Evolutionary conservation across 169 alveolate species (phyloP), one percentile per base, ranked within the genome.

Genomic region (Cryptosporidium viatorum): DNA sequence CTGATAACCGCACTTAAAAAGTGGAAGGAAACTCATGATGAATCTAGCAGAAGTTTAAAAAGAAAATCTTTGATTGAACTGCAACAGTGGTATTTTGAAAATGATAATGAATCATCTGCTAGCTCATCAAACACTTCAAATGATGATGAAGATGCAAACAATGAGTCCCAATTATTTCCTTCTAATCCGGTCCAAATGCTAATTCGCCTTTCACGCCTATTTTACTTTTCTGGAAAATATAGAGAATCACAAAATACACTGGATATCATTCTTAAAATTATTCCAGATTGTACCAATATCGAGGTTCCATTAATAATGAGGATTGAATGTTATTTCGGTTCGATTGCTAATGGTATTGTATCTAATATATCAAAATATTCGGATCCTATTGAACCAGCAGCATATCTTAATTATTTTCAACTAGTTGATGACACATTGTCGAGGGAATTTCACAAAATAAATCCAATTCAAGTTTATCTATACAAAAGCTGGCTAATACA

Each of bases 11-110:
- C 89, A 59, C 70, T 80, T n/a, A 80, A 62, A 48, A 80, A 65
- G 43, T 80, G 89, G 89, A 80, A 80, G 37, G 89, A 80, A n/a
- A 67, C 75, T 9, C 89, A 80, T 50, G 89, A 80, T 45, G 89
- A 80, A 31, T 80, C 89, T n/a, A 80, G 89, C 67, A 59, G 89
- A 29, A 80, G 89, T 65, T 33, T 80, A 12, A 80, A 80, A 29
- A 59, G 65, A 41, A 80, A 80, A 26, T 80, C 89, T n/a, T 43
- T 80, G 23, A 39, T 65, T 60, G 89, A 80, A 45, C 35, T 80
- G 2, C 89, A 80, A 21, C 89, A 80, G 26, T 80, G 89, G 89
- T 80, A 60, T 23, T 16, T 80, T 6, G 65, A 51, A 10, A 73
- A 31, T 59, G 84, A 70, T 14, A 67, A 52, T 50, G 84, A 41